These are phyloP conservation scores for Saccharum spontaneum DNA, from an alignment of 176 grass and related monocot genomes.

Conservation along the genomic window DNA sequence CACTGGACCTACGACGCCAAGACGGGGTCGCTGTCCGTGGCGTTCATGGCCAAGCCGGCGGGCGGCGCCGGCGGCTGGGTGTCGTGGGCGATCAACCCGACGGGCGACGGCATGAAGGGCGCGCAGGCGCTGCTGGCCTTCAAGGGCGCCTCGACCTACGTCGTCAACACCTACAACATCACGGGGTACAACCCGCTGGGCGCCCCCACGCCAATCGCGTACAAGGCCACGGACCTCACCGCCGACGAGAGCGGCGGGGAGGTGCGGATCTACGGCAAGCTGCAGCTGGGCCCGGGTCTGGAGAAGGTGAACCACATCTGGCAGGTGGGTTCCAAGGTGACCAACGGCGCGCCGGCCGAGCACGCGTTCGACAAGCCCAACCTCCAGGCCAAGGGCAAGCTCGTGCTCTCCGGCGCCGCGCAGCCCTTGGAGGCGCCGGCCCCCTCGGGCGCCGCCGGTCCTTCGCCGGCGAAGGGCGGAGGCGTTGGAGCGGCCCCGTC, in stretches of 20 bases:
- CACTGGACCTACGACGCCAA: slow-evolving; percentile 62
- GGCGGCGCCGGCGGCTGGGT: slow-evolving; percentile 47
- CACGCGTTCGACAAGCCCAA: slow-evolving; percentile 54
- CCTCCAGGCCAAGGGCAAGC: slow-evolving; percentile 26
- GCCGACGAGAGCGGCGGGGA: slow-evolving; percentile 45
- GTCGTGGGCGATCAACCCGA: slow-evolving; percentile 67
- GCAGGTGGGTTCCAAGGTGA: slow-evolving; percentile 59
- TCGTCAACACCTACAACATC: slow-evolving; percentile 58
- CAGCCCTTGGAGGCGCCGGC: neutral
- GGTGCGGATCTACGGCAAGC: slow-evolving; percentile 58
- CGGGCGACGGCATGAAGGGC: slow-evolving; percentile 56
- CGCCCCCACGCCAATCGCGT: slow-evolving; percentile 20
- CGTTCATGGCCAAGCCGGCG: slow-evolving; percentile 48
- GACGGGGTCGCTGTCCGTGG: slow-evolving; percentile 39
- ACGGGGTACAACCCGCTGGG: slow-evolving; percentile 10
- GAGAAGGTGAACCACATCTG: slow-evolving; percentile 69
- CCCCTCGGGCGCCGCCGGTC: neutral
- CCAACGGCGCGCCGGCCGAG: slow-evolving; percentile 36
- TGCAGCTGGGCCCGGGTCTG: slow-evolving; percentile 42
- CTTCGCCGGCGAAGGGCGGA: neutral
- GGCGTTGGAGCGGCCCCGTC: slow-evolving; percentile 1
- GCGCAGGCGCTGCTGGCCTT: slow-evolving; percentile 61
- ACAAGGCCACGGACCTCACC: slow-evolving; percentile 39
- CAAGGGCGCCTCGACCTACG: neutral
- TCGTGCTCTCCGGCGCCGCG: slow-evolving; percentile 41